phyloP scores from a whole-genome alignment of 352 stramenopile species.

The Globisporangium heterothallicum region DNA sequence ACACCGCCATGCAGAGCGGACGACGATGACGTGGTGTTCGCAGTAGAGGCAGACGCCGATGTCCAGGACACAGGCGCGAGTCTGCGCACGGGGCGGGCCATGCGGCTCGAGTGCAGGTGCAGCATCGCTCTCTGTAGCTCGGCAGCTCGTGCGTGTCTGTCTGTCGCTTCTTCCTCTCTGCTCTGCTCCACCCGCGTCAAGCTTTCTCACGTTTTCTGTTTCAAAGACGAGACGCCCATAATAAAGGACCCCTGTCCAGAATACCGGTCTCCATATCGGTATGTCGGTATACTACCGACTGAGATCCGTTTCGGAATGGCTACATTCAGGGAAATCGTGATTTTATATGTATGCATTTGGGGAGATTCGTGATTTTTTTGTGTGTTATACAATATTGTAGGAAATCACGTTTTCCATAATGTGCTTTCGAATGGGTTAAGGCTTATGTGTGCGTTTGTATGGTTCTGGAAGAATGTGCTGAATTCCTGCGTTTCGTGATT shows the following conservation, averaged over 20 bases:
- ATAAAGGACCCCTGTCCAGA: not conserved
- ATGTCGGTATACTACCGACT: too few relatives aligned
- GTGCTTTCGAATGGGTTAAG: too few relatives aligned
- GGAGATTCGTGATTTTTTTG: too few relatives aligned
- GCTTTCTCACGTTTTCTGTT: not conserved
- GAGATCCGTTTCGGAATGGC: not conserved
- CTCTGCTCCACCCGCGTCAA: slow-evolving; percentile 4
- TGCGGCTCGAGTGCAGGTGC: slow-evolving; percentile 12
- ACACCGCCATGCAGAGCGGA: not conserved
- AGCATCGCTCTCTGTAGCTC: too few relatives aligned
- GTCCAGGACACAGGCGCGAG: not conserved
- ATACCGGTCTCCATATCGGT: not conserved
- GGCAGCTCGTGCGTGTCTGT: too few relatives aligned
- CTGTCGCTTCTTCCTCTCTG: not conserved
- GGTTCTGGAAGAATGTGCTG: too few relatives aligned
- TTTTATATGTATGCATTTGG: too few relatives aligned
- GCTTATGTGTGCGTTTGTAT: too few relatives aligned
- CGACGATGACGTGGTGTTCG: not conserved
- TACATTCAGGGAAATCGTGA: too few relatives aligned
- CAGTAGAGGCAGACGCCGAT: not conserved
- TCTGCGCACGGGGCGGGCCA: slow-evolving; percentile 8
- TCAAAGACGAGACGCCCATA: not conserved
- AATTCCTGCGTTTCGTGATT: too few relatives aligned
- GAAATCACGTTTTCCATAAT: too few relatives aligned
- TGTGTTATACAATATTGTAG: too few relatives aligned